Conservation (phyloP, 2,329 filamentous ascomycete genomes). For the Trichoderma oligosporum region DNA sequence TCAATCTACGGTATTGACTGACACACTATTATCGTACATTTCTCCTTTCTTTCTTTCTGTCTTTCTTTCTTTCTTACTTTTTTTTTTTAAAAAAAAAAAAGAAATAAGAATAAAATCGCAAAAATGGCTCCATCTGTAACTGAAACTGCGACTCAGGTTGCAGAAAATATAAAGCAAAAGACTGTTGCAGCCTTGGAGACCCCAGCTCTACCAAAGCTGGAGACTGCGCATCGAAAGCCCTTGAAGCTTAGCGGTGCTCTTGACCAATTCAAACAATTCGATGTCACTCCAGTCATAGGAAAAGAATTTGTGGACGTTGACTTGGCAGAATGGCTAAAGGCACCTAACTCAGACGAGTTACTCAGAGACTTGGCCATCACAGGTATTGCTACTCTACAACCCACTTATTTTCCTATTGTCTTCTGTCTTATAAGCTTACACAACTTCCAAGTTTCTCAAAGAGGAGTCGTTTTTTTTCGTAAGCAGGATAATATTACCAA, state of each 20-base stretch:
- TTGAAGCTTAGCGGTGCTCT: slow-evolving; percentile 26
- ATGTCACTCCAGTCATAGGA: slow-evolving; percentile 48
- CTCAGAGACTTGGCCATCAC: slow-evolving; percentile 54
- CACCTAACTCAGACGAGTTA: slow-evolving; percentile 42
- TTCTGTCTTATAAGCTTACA: background rate
- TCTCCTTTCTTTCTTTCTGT: no score
- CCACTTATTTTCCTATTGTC: no score
- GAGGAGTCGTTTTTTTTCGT: slow-evolving; percentile 38
- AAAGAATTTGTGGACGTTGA: slow-evolving; percentile 43
- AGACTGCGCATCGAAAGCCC: slow-evolving; percentile 7
- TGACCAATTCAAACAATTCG: slow-evolving; percentile 36
- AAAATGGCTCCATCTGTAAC: slow-evolving; percentile 11
- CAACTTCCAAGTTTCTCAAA: slow-evolving; percentile 30
- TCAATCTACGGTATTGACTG: background rate
- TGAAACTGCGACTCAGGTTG: slow-evolving; percentile 5
- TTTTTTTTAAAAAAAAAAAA: no score
- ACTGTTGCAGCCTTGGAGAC: background rate
- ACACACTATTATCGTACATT: background rate
- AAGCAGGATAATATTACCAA: slow-evolving; percentile 35
- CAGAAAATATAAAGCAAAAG: slow-evolving; percentile 7
- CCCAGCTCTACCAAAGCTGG: background rate
- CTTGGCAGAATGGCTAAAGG: slow-evolving; percentile 33
- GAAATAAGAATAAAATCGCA: background rate
- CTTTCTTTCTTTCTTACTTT: no score
- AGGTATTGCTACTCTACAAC: slow-evolving; percentile 20